Percentiles rank a stretch among this genome's conserved stretches.
phyloP scores from a whole-genome alignment of 495 filamentous ascomycete genomes.

The Podospora australis region DNA sequence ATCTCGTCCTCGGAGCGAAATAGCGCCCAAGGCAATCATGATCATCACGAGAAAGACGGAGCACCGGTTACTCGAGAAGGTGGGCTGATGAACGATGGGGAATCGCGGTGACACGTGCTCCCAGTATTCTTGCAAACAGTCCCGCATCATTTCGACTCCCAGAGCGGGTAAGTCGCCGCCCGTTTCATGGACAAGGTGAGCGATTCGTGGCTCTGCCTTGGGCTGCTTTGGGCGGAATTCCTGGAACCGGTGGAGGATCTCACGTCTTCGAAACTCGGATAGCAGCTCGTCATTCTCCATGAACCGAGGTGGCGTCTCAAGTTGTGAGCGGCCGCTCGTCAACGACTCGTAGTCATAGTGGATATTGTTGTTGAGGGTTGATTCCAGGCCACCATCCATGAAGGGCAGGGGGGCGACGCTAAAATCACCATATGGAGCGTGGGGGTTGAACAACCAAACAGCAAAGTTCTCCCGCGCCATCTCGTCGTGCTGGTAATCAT shows the following conservation, averaged over 20 bases:
- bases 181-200: slow-evolving; percentile 62
- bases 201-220: slow-evolving; percentile 62
- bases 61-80: slow-evolving; percentile 77
- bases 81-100: slow-evolving; percentile 88
- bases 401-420: slow-evolving; percentile 39
- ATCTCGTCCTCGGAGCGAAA: slow-evolving; percentile 72
- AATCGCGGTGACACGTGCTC: slow-evolving; percentile 86
- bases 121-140: slow-evolving; percentile 91
- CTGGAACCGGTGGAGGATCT: slow-evolving; percentile 70
- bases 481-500: slow-evolving; percentile 33
- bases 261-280: slow-evolving; percentile 75
- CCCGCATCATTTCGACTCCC: slow-evolving; percentile 82
- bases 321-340: slow-evolving; percentile 60
- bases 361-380: slow-evolving; percentile 45
- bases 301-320: slow-evolving; percentile 66
- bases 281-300: slow-evolving; percentile 68
- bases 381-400: slow-evolving; percentile 44
- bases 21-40: slow-evolving; percentile 88
- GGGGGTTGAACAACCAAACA: slow-evolving; percentile 45
- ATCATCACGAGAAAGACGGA: slow-evolving; percentile 74
- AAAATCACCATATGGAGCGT: slow-evolving; percentile 34
- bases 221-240: slow-evolving; percentile 72
- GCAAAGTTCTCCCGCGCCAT: slow-evolving; percentile 41
- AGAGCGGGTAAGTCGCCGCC: slow-evolving; percentile 65
- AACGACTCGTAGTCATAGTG: slow-evolving; percentile 47